Evolutionary conservation across 2,329 filamentous ascomycete species (phyloP).

Genomic region (Penicillium expansum): DNA sequence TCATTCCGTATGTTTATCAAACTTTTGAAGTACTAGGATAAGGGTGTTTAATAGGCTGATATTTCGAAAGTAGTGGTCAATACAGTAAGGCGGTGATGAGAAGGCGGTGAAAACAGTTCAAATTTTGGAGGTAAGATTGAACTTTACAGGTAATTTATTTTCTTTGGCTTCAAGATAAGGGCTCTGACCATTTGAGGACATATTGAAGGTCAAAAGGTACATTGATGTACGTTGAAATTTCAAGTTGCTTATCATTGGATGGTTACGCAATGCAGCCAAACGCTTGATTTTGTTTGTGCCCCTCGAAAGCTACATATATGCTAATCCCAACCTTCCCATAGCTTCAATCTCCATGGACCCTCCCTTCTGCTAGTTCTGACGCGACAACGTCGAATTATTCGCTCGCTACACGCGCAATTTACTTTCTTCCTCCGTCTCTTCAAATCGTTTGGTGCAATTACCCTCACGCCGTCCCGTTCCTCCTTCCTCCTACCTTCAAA

Average conservation of each 20-base stretch:
- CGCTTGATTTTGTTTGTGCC: constrained; percentile 4
- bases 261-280: background rate
- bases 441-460: background rate
- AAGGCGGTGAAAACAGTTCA: background rate
- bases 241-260: constrained; percentile 17
- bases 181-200: background rate
- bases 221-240: background rate
- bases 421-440: too few species aligned
- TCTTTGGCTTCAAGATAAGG: background rate
- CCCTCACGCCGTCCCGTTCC: background rate
- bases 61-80: background rate
- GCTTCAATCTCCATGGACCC: constrained; percentile 1
- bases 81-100: background rate
- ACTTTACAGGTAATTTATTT: constrained; percentile 5
- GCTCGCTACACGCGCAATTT: background rate
- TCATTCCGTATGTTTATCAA: background rate
- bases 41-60: background rate
- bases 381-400: constrained; percentile 4
- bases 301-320: background rate
- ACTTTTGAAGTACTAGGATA: background rate
- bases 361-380: background rate
- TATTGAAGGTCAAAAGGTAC: background rate
- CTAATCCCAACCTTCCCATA: constrained; percentile 1
- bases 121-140: background rate
- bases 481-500: background rate